phyloP scores from a whole-genome alignment of 2,329 filamentous ascomycete species.

The Bisporella sp. region DNA sequence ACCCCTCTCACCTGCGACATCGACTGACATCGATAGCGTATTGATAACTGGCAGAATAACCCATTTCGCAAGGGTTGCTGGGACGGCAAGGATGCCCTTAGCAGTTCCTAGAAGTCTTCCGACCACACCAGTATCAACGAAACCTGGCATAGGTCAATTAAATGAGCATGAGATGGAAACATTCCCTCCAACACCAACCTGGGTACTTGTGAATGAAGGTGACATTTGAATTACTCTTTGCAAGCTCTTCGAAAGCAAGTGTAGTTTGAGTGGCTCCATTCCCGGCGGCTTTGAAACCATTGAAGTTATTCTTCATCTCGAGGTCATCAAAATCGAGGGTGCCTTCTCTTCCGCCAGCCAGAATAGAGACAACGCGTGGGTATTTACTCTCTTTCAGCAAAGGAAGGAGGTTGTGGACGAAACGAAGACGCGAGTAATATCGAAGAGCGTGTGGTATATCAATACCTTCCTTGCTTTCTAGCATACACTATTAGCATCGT shows the following conservation, averaged over 20 bases:
- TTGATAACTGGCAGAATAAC: constrained; percentile 24
- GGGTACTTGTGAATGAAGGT: constrained; percentile 35
- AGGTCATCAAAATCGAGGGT: constrained; percentile 40
- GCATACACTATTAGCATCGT: not conserved
- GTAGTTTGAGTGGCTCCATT: constrained; percentile 45
- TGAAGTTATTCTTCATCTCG: constrained; percentile 28
- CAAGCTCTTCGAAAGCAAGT: constrained; percentile 42
- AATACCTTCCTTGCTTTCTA: constrained; percentile 51
- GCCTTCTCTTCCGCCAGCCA: constrained; percentile 45
- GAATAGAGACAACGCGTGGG: constrained; percentile 47
- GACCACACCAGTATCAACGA: constrained; percentile 31
- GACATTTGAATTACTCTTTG: constrained; percentile 35
- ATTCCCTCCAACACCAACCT: constrained; percentile 12
- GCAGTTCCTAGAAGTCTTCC: constrained; percentile 16
- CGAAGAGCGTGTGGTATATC: constrained; percentile 42
- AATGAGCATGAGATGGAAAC: not conserved
- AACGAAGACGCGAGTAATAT: constrained; percentile 52
- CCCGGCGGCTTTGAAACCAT: constrained; percentile 32
- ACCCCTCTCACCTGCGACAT: constrained; percentile 33
- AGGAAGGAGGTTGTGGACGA: constrained; percentile 50
- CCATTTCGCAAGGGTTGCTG: constrained; percentile 13
- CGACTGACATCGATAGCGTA: constrained; percentile 20
- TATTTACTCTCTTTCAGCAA: constrained; percentile 38
- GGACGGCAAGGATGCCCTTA: constrained; percentile 17
- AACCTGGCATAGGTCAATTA: constrained; percentile 3